A percentile compares a stretch with the other conserved stretches of the same genome.
Evolutionary conservation across 192 early-diverging fungal genomes (phyloP).

Genomic region (Backusella morwellensis): DNA sequence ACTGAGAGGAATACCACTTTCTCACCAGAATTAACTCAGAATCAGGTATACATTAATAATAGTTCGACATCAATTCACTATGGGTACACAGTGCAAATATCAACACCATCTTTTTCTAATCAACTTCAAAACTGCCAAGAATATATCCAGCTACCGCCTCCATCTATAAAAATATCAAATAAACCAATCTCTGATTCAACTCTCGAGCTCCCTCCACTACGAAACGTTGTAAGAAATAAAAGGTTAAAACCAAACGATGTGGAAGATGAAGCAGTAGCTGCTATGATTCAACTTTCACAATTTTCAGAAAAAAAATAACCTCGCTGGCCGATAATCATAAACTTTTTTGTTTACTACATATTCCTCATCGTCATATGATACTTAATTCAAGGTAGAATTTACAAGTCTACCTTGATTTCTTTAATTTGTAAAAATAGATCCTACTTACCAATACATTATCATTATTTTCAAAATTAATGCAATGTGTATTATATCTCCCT

Average conservation of each 20-base stretch:
- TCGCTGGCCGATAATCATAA: not conserved
- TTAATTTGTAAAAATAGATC: not conserved
- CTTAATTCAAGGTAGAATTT: too few relatives aligned
- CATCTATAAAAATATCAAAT: not conserved
- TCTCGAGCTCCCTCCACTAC: not conserved
- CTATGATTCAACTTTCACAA: conserved; percentile 17
- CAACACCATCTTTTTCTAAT: not conserved
- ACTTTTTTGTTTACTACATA: not conserved
- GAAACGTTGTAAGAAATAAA: not conserved
- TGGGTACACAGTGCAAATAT: not conserved
- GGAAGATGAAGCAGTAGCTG: not conserved
- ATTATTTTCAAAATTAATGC: not conserved
- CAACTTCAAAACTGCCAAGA: not conserved
- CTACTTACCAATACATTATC: not conserved
- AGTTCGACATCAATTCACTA: not conserved
- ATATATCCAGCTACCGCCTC: not conserved
- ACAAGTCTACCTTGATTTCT: not conserved
- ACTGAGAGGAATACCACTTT: not conserved
- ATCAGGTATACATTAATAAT: not conserved
- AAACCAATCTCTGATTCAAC: not conserved
- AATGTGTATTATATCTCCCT: not conserved
- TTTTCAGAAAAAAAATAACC: not conserved
- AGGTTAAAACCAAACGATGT: not conserved
- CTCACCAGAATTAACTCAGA: not conserved
- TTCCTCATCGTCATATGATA: not conserved